These are phyloP conservation scores for Clavispora phyllophila DNA, from an alignment of 805 yeast species.

Conservation along the genomic window DNA sequence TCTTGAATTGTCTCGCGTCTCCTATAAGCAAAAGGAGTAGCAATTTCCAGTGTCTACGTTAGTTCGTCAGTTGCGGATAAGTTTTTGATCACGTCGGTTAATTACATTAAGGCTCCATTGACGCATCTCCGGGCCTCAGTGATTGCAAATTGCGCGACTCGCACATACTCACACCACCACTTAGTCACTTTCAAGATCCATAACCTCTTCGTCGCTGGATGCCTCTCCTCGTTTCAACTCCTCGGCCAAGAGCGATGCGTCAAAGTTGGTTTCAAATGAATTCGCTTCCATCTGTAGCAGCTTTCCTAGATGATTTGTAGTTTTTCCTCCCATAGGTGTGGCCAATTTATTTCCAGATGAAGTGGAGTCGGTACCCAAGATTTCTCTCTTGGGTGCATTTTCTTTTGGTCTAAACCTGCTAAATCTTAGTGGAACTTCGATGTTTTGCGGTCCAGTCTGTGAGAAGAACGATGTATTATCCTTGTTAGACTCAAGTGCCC, in stretches of 20 bases:
- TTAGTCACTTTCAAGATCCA: slow-evolving; percentile 60
- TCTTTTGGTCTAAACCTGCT: slow-evolving; percentile 13
- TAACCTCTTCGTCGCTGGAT: slow-evolving; percentile 48
- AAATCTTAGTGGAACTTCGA: not conserved
- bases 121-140: too few relatives aligned
- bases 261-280: slow-evolving; percentile 7
- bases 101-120: too few relatives aligned
- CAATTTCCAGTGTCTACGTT: too few relatives aligned
- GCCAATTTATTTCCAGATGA: slow-evolving; percentile 14
- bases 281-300: slow-evolving; percentile 5
- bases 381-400: not conserved
- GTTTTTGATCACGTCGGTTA: too few relatives aligned
- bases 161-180: too few relatives aligned
- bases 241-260: slow-evolving; percentile 33
- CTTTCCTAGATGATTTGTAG: slow-evolving; percentile 6
- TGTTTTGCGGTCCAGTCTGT: not conserved
- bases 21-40: too few relatives aligned
- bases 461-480: slow-evolving; percentile 11
- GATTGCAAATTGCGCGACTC: too few relatives aligned
- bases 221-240: slow-evolving; percentile 42
- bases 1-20: too few relatives aligned
- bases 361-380: slow-evolving; percentile 4
- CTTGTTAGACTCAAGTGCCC: slow-evolving; percentile 67
- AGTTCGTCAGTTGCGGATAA: too few relatives aligned
- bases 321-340: slow-evolving; percentile 21